Conservation (phyloP, 1,139 yeast species). For the Candida neerlandica region DNA sequence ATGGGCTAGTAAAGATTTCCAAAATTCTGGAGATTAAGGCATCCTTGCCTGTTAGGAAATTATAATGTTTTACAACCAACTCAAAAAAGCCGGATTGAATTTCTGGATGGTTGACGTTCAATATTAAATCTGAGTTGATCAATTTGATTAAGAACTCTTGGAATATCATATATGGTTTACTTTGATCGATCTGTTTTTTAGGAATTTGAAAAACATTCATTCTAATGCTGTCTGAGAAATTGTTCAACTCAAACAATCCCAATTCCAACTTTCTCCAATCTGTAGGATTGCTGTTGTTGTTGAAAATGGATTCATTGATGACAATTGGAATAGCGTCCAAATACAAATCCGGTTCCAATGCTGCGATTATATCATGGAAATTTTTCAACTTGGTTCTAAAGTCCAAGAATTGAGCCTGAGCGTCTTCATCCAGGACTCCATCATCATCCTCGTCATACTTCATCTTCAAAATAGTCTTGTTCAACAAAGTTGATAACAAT, state of each 20-base stretch:
- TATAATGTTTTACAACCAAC: slow-evolving; percentile 76
- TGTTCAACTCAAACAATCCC: slow-evolving; percentile 79
- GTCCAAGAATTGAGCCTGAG: slow-evolving; percentile 75
- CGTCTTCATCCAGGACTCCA: slow-evolving; percentile 63
- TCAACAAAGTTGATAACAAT: slow-evolving; percentile 63
- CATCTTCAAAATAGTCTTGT: slow-evolving; percentile 75
- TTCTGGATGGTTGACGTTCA: slow-evolving; percentile 67
- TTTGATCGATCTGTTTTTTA: slow-evolving; percentile 59
- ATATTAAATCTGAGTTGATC: slow-evolving; percentile 56
- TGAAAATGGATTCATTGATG: slow-evolving; percentile 60
- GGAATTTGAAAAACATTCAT: slow-evolving; percentile 71
- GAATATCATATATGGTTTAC: slow-evolving; percentile 63
- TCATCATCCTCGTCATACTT: slow-evolving; percentile 77
- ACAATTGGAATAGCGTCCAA: slow-evolving; percentile 68
- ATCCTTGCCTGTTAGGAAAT: slow-evolving; percentile 55
- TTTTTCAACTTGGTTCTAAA: slow-evolving; percentile 70
- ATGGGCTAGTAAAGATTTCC: slow-evolving; percentile 74
- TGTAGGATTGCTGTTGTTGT: slow-evolving; percentile 23
- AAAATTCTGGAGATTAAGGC: slow-evolving; percentile 65
- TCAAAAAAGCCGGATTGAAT: slow-evolving; percentile 84
- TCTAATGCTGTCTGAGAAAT: slow-evolving; percentile 77
- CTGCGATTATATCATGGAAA: slow-evolving; percentile 84
- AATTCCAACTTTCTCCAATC: slow-evolving; percentile 84
- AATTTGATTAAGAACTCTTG: slow-evolving; percentile 67
- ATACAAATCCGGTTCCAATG: slow-evolving; percentile 72